Percentiles rank a stretch among this genome's conserved stretches.
phyloP scores from a whole-genome alignment of 345 rosid species.

The Geranium brycei region DNA sequence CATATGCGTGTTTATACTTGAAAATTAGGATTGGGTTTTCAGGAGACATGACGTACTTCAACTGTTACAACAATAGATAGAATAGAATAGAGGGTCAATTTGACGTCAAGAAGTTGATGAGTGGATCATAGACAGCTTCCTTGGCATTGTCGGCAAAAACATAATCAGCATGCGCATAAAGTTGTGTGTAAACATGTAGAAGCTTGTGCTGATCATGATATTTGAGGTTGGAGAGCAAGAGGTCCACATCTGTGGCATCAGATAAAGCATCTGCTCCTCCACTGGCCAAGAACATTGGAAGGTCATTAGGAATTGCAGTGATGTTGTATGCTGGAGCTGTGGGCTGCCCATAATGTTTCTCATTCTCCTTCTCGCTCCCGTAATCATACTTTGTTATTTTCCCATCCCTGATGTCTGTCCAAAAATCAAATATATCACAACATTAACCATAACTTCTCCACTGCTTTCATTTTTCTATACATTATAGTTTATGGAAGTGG shows the following conservation, averaged over 20 bases:
- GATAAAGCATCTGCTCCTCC: slow-evolving; percentile 39
- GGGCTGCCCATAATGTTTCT: slow-evolving; percentile 33
- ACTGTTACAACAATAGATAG: no score
- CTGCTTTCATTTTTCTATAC: no score
- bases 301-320: slow-evolving; percentile 27
- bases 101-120: slow-evolving; percentile 25
- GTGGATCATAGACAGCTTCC: slow-evolving; percentile 27
- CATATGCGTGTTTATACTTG: no score
- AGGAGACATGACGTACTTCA: no score
- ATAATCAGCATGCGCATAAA: slow-evolving; percentile 46
- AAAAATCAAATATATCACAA: not conserved
- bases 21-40: no score
- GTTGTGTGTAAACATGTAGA: slow-evolving; percentile 16
- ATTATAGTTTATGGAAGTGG: no score
- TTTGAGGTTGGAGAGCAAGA: slow-evolving; percentile 22
- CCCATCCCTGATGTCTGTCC: slow-evolving; percentile 33
- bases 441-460: no score
- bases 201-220: slow-evolving; percentile 28
- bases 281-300: slow-evolving; percentile 32
- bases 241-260: slow-evolving; percentile 27
- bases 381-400: slow-evolving; percentile 36
- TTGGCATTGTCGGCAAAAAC: slow-evolving; percentile 27
- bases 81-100: not conserved
- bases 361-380: slow-evolving; percentile 23
- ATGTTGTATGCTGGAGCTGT: slow-evolving; percentile 38